Evolutionary conservation across 306 rosid species (phyloP), one percentile per base, ranked within the genome.

Genomic region (Quercus wislizeni): DNA sequence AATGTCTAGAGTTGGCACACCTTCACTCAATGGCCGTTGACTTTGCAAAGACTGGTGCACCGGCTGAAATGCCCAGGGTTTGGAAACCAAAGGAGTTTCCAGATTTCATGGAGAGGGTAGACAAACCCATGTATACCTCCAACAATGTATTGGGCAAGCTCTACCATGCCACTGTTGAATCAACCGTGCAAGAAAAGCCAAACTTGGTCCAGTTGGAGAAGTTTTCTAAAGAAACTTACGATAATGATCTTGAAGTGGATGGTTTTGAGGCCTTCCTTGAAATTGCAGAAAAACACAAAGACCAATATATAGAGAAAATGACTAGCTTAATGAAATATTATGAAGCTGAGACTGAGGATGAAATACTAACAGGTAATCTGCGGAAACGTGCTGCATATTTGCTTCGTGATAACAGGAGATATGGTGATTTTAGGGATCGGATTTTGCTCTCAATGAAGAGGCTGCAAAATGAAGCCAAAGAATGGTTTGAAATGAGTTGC

Each of bases 21-120:
- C 90, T 95, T 62, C 99, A 95, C 69, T 95, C 99, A 80, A 87
- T 88, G 97, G 98, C 99, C 28, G 97, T 95, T 18, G 97, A 95
- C 86, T 95, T 91, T 82, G 99, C 99, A 25, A 92, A 95, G 83
- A 92, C 98, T 0, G 99, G 99, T 27, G 95, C 97, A 18, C 98
- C 99, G 21, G 99, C 97, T 10, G 99, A 89, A 84, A 90, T 95
- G 99, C 92, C 94, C 8, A 83, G 89, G 81, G 70, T 75, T 46
- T 78, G 90, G 73, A 92, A 88, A 82, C 99, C 99, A 0, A 90
- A 75, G 81, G 92, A 80, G 64, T 92, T 85, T 78, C 99, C 99
- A 0, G 97, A 95, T 87, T 95, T 95, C 87, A 87, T 95, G 95
- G 96, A 88, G 92, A 88, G 99, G 86, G 54, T 65, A 8, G 98